Conservation (phyloP, 2,329 filamentous ascomycete species). For the Ascochyta viciae-villosae region DNA sequence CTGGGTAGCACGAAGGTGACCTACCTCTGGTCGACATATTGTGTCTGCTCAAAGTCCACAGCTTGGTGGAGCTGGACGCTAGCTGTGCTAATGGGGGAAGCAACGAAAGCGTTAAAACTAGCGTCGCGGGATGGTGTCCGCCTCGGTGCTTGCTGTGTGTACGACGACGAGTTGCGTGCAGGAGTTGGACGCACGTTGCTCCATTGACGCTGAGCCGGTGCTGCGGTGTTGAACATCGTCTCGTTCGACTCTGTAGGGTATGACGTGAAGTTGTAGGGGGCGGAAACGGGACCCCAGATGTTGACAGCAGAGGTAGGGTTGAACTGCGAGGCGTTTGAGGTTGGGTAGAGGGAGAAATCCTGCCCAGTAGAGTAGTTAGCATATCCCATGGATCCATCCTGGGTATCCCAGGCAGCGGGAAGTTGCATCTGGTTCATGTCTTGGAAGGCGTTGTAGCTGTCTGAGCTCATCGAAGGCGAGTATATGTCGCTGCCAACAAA, state of each 20-base stretch:
- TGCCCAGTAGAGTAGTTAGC: conserved; percentile 50
- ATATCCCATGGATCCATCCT: conserved; percentile 42
- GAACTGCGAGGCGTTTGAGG: conserved; percentile 33
- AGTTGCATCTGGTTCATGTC: conserved; percentile 46
- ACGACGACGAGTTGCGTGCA: conserved; percentile 39
- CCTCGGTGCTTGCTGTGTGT: conserved; percentile 29
- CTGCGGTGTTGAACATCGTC: conserved; percentile 31
- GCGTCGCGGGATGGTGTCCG: conserved; percentile 35
- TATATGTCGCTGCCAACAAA: conserved; percentile 43
- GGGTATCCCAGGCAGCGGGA: conserved; percentile 41
- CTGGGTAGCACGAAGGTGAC: neutral
- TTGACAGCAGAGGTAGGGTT: conserved; percentile 28
- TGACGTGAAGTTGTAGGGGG: conserved; percentile 37
- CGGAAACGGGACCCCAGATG: conserved; percentile 32
- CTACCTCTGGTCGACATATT: conserved; percentile 30
- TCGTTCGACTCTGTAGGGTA: conserved; percentile 32
- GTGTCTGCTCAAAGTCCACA: conserved; percentile 34
- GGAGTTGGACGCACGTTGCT: conserved; percentile 30
- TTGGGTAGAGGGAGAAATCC: conserved; percentile 41
- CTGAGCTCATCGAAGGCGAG: conserved; percentile 48
- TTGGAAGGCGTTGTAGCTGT: conserved; percentile 43
- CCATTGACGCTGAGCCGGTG: conserved; percentile 31
- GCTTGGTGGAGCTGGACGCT: conserved; percentile 33
- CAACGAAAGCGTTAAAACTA: conserved; percentile 36
- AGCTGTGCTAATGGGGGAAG: conserved; percentile 42